Percentiles rank a stretch among this genome's conserved stretches.
Evolutionary conservation across 257 asterid genomes (phyloP).

Genomic region (Cordia subcordata): DNA sequence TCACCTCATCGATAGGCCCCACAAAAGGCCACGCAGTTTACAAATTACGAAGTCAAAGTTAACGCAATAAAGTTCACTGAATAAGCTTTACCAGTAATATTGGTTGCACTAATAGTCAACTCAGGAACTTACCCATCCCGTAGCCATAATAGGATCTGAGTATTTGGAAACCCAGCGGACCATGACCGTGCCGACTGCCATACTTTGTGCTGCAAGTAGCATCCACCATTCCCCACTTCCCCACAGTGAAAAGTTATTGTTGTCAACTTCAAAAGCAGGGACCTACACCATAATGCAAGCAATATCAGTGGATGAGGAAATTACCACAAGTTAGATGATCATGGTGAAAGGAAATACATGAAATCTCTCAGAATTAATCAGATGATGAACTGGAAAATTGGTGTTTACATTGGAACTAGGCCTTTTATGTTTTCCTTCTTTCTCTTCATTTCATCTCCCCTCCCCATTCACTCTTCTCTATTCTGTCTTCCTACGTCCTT

Average conservation of each 20-base stretch:
- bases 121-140: constrained; percentile 77
- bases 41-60: too few relatives aligned
- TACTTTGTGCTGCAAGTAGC: constrained; percentile 99
- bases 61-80: not conserved
- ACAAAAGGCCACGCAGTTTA: not conserved
- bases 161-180: constrained; percentile 95
- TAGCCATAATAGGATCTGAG: constrained; percentile 96
- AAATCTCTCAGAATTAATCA: too few relatives aligned
- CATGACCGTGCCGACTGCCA: constrained; percentile 94
- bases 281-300: constrained; percentile 29
- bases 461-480: too few relatives aligned
- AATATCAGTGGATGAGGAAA: not conserved
- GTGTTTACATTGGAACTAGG: too few relatives aligned
- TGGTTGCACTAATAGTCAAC: not conserved
- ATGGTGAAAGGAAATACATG: too few relatives aligned
- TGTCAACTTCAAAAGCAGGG: constrained; percentile 58
- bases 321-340: too few relatives aligned
- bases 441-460: too few relatives aligned
- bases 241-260: constrained; percentile 69
- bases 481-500: too few relatives aligned
- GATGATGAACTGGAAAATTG: too few relatives aligned
- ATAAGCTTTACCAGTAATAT: not conserved
- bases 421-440: too few relatives aligned
- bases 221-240: constrained; percentile 99
- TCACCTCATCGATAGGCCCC: not conserved